A percentile compares a stretch with the other conserved stretches of the same genome.
Conservation (phyloP, 345 rosid genomes). For the Brassica rapa region DNA sequence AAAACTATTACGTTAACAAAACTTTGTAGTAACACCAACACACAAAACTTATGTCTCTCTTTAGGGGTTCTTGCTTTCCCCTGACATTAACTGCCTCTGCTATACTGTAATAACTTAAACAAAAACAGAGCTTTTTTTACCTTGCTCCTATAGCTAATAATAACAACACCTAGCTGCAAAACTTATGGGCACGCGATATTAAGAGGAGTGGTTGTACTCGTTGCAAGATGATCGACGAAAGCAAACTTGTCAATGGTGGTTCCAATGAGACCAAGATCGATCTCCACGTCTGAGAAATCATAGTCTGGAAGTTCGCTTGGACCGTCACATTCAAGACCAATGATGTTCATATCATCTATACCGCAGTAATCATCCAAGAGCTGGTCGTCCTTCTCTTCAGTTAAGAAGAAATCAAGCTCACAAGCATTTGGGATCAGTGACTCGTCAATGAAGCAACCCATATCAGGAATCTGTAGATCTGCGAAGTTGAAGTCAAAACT, state of each 20-base stretch:
- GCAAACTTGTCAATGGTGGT: constrained; percentile 47
- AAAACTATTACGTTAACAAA: constrained; percentile 35
- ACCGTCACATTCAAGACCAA: constrained; percentile 50
- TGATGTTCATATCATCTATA: constrained; percentile 57
- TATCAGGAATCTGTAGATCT: constrained; percentile 53
- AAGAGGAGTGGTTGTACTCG: constrained; percentile 37
- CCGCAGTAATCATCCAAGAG: constrained; percentile 55
- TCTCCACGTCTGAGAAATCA: constrained; percentile 52
- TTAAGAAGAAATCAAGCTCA: constrained; percentile 51
- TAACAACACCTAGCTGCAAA: constrained; percentile 70
- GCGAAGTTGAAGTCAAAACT: constrained; percentile 39
- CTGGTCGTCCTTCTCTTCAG: constrained; percentile 51
- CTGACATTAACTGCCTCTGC: constrained; percentile 28
- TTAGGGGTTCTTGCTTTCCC: constrained; percentile 25
- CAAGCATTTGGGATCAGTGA: constrained; percentile 32
- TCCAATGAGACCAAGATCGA: constrained; percentile 55
- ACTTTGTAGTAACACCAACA: constrained; percentile 36
- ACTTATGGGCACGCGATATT: constrained; percentile 81
- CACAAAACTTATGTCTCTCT: constrained; percentile 42
- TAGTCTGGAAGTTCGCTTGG: constrained; percentile 84
- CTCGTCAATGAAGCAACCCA: constrained; percentile 47
- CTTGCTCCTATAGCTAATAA: constrained; percentile 35
- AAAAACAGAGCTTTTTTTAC: constrained; percentile 13
- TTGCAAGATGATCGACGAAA: constrained; percentile 26
- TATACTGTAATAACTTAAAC: constrained; percentile 29